phyloP scores from a whole-genome alignment of 208 protist genomes.

The Crithidia bombi region DNA sequence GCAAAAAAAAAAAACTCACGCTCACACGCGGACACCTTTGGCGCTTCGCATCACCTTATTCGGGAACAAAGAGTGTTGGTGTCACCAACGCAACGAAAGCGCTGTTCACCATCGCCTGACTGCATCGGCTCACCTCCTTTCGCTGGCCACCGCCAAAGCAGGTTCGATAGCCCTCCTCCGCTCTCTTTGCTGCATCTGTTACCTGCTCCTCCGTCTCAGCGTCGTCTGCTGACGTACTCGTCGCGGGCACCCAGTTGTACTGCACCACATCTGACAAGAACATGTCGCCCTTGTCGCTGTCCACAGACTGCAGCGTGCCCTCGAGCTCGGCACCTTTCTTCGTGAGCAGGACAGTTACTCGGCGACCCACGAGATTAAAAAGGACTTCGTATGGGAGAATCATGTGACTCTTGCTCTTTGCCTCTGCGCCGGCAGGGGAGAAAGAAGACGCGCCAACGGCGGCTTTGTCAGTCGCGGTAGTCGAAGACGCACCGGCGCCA shows the following conservation, averaged over 20 bases:
- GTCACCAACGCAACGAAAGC: constrained; percentile 73
- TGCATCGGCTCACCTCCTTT: constrained; percentile 44
- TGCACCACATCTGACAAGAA: constrained; percentile 74
- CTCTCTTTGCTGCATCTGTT: not conserved
- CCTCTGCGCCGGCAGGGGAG: not conserved
- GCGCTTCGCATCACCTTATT: not conserved
- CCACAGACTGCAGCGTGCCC: constrained; percentile 63
- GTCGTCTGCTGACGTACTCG: not conserved
- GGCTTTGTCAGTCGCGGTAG: not conserved
- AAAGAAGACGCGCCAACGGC: not conserved
- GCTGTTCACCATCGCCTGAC: constrained; percentile 74
- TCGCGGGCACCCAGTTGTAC: constrained; percentile 42
- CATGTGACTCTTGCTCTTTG: constrained; percentile 35
- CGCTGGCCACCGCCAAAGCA: constrained; percentile 49
- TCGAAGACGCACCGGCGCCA: not conserved
- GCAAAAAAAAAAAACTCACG: not conserved
- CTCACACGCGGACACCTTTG: not conserved
- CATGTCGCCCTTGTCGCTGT: constrained; percentile 74
- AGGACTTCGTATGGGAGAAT: constrained; percentile 82
- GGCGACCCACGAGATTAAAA: constrained; percentile 63
- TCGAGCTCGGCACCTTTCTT: constrained; percentile 63
- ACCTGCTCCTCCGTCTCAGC: constrained; percentile 14
- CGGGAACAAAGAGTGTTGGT: constrained; percentile 48
- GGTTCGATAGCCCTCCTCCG: constrained; percentile 11
- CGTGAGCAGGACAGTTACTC: constrained; percentile 76